Percentiles rank a stretch among this genome's conserved stretches.
phyloP scores from a whole-genome alignment of 257 asterid species.

The Capsicum baccatum region DNA sequence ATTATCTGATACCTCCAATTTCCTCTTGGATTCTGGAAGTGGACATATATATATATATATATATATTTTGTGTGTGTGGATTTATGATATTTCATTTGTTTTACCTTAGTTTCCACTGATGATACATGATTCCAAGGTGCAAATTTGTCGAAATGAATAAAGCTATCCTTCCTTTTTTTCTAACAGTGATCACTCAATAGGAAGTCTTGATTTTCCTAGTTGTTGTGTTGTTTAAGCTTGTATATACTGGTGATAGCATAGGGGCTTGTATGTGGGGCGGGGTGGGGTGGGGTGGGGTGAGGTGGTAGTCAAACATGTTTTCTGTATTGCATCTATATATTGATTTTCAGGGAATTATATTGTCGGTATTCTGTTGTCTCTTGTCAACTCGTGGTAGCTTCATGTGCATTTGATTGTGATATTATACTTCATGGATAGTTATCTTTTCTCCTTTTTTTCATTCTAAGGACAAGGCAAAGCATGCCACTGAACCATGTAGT shows the following conservation, averaged over 20 bases:
- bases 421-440: neutral
- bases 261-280: neutral
- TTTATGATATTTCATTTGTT: neutral
- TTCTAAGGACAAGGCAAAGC: slow-evolving; percentile 30
- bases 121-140: neutral
- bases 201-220: slow-evolving; percentile 8
- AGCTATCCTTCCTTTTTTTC: neutral
- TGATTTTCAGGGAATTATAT: neutral
- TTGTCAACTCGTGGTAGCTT: slow-evolving; percentile 11
- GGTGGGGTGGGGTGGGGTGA: neutral
- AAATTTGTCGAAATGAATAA: neutral
- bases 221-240: neutral
- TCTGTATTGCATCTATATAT: slow-evolving; percentile 1
- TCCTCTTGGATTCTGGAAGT: neutral
- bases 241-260: neutral
- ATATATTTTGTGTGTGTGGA: neutral
- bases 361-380: neutral
- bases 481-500: slow-evolving; percentile 29
- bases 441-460: neutral
- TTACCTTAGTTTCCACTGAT: neutral
- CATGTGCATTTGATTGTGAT: slow-evolving; percentile 20
- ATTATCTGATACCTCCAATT: neutral
- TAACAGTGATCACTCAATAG: neutral
- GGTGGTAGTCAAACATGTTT: neutral
- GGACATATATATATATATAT: too few relatives aligned